Evolutionary conservation across 441 rosid species (phyloP), one percentile per base, ranked within the genome.

Genomic region (Aquilaria agallochum): DNA sequence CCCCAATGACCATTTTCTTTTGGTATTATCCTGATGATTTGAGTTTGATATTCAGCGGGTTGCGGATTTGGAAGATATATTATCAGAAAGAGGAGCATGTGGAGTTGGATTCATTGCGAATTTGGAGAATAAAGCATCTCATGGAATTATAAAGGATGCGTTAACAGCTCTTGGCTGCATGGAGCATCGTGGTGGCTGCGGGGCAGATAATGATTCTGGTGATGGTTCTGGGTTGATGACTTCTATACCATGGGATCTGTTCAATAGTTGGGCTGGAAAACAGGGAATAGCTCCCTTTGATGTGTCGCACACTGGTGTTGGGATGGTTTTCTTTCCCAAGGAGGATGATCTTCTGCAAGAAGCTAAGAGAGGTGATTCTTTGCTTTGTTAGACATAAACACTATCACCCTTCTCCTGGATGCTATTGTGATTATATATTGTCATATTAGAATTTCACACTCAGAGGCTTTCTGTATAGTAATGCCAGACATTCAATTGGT

Each of bases 101-200:
- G 99, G 99, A 64, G 99, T 95, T 74, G 99, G 99, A 56, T 95
- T 95, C 73, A 90, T 95, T 84, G 96, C 98, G 27, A 88, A 92
- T 79, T 75, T 95, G 73, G 96, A 95, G 60, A 95, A 92, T 63
- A 90, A 77, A 72, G 82, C 95, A 67, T 90, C 97, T 34, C 90
- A 88, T 83, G 80, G 77, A 72, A 83, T 88, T 46, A 80, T 90
- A 59, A 74, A 80, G 62, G 95, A 92, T 82, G 98, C 98, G 60
- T 96, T 95, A 68, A 69, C 69, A 45, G 97, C 98, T 66, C 98
- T 95, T 66, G 90, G 97, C 49, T 95, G 99, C 75, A 95, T 95
- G 99, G 97, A 95, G 74, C 99, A 95, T 75, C 97, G 99, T 67
- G 98, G 99, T 33, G 98, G 99, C 42, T 95, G 99, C 77, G 99